phyloP scores from a whole-genome alignment of 176 grass and related monocot species.

The Carex cristatella region DNA sequence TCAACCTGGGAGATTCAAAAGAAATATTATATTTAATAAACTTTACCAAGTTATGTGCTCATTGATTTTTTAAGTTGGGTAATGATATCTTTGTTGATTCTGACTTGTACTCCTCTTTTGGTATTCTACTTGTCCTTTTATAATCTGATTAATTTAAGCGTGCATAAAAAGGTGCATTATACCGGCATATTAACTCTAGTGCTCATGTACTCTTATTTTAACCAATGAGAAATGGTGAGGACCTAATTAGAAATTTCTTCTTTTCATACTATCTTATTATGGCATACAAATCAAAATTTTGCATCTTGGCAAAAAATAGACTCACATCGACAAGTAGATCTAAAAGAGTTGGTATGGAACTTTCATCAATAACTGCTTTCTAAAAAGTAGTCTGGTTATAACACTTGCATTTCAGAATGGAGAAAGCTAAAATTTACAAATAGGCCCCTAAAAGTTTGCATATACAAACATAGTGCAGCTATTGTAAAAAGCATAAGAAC shows the following conservation, averaged over 20 bases:
- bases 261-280: neutral
- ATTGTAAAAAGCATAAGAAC: neutral
- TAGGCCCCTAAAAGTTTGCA: neutral
- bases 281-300: neutral
- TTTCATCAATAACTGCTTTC: neutral
- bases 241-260: neutral
- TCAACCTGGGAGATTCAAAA: slow-evolving; percentile 56
- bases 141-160: neutral
- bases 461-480: neutral
- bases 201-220: neutral
- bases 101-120: neutral
- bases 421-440: neutral
- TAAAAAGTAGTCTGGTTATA: neutral
- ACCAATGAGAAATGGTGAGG: neutral
- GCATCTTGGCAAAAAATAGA: neutral
- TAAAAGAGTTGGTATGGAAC: neutral
- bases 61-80: neutral
- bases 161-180: neutral
- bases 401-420: neutral
- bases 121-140: neutral
- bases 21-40: neutral
- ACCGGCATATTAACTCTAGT: neutral
- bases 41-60: neutral
- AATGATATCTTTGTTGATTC: neutral
- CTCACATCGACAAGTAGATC: neutral